Percentiles rank a stretch among this genome's conserved stretches.
These are phyloP conservation scores for Chlamydomonas schloesseri DNA, from an alignment of 139 green algal genomes.

Conservation along the genomic window DNA sequence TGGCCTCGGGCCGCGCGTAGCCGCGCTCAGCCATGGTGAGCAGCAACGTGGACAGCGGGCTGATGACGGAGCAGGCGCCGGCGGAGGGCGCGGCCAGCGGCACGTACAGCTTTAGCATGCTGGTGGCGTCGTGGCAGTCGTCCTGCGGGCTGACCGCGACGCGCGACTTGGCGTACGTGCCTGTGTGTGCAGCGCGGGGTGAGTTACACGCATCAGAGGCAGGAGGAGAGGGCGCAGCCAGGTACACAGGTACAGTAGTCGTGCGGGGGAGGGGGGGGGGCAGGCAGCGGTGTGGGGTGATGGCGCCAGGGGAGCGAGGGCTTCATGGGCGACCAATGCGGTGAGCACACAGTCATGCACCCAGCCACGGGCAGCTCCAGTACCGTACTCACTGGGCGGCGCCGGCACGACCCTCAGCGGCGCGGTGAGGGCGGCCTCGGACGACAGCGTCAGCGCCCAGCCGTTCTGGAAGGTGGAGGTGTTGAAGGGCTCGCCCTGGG, in stretches of 20 bases:
- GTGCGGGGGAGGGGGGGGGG: too few species aligned
- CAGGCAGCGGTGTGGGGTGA: too few species aligned
- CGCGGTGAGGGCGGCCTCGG: neutral
- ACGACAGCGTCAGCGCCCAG: constrained; percentile 14
- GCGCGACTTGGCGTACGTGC: constrained; percentile 14
- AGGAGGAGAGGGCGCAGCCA: too few species aligned
- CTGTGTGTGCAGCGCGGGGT: too few species aligned
- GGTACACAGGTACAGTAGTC: too few species aligned
- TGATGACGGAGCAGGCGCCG: neutral
- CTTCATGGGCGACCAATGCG: too few species aligned
- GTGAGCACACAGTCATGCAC: too few species aligned
- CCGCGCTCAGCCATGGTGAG: constrained; percentile 22
- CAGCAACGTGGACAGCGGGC: constrained; percentile 8
- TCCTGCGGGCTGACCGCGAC: neutral
- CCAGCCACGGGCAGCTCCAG: too few species aligned
- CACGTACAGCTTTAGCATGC: constrained; percentile 23
- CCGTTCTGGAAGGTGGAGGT: constrained; percentile 14
- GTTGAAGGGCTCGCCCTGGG: neutral
- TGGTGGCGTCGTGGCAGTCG: constrained; percentile 28
- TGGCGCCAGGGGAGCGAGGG: too few species aligned
- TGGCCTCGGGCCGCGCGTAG: constrained; percentile 2
- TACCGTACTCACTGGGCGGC: neutral
- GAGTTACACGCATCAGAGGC: too few species aligned
- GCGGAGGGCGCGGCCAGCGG: constrained; percentile 10
- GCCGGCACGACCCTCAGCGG: constrained; percentile 27